Percentiles rank a stretch among this genome's conserved stretches.
These are phyloP conservation scores for Microcos paniculata DNA, from an alignment of 345 rosid species.

Conservation along the genomic window DNA sequence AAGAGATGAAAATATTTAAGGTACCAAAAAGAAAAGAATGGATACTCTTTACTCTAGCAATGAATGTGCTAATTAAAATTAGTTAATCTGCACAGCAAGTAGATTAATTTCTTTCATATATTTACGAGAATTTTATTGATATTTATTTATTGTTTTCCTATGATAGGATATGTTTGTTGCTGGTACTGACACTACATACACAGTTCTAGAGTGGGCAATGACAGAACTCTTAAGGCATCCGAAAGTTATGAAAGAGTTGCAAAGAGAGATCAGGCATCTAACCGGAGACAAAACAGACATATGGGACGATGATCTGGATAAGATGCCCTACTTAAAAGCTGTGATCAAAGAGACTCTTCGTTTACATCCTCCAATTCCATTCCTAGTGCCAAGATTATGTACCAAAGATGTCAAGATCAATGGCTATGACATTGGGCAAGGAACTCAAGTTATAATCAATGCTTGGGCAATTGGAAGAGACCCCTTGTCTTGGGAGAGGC, in stretches of 20 bases:
- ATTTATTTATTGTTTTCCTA: not conserved
- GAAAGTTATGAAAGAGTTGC: constrained; percentile 23
- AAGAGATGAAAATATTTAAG: too few relatives aligned
- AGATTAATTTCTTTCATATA: too few relatives aligned
- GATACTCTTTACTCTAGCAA: too few relatives aligned
- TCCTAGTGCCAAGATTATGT: constrained; percentile 33
- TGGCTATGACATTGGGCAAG: constrained; percentile 23
- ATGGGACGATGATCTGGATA: constrained; percentile 29
- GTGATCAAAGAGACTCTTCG: constrained; percentile 43
- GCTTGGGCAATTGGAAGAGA: constrained; percentile 36
- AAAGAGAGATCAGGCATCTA: constrained; percentile 28
- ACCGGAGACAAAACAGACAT: constrained; percentile 12
- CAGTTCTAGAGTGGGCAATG: constrained; percentile 36
- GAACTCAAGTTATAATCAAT: constrained; percentile 31
- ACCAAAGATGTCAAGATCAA: constrained; percentile 21
- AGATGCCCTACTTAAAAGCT: constrained; percentile 33
- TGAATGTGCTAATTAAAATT: too few relatives aligned
- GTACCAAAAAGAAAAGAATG: too few relatives aligned
- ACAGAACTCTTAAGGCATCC: constrained; percentile 39
- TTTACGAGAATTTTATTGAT: not conserved
- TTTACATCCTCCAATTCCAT: constrained; percentile 41
- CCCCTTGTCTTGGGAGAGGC: constrained; percentile 23
- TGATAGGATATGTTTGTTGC: constrained; percentile 43
- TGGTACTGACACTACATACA: constrained; percentile 39
- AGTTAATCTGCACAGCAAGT: too few relatives aligned